Percentiles rank a stretch among this genome's conserved stretches.
These are phyloP conservation scores for Phytophthora macrochlamydospora DNA, from an alignment of 352 stramenopile species.

Conservation along the genomic window DNA sequence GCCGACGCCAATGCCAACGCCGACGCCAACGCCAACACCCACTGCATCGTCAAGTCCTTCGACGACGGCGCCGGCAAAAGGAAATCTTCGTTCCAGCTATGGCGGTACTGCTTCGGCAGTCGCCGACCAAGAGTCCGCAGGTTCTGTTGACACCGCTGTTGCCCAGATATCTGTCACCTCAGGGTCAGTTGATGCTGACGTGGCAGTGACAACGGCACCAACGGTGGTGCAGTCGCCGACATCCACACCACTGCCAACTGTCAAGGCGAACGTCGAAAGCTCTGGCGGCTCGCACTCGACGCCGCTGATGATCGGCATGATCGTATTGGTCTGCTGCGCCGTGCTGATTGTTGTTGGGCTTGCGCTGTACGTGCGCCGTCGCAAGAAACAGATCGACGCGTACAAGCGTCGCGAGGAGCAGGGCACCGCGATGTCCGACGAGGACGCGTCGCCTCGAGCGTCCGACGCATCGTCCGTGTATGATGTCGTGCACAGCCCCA, in stretches of 20 bases:
- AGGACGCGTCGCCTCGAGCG: constrained; percentile 11
- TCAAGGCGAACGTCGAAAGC: background rate
- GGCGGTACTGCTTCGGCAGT: background rate
- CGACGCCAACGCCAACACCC: background rate
- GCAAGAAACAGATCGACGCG: constrained; percentile 1
- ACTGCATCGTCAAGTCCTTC: background rate
- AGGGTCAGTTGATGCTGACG: background rate
- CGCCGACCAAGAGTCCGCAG: background rate
- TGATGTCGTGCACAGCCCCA: background rate
- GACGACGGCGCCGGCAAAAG: background rate
- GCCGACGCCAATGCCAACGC: background rate
- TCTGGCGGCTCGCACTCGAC: background rate
- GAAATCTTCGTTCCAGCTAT: background rate
- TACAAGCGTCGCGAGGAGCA: constrained; percentile 1
- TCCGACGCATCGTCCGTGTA: background rate
- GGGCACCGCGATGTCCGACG: constrained; percentile 5
- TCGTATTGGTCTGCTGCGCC: background rate
- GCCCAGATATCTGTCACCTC: background rate
- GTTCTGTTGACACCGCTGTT: background rate
- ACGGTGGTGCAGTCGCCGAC: background rate
- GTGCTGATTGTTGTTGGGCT: background rate
- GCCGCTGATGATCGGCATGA: background rate
- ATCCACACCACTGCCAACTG: background rate
- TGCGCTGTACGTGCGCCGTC: background rate
- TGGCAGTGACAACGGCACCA: background rate